phyloP scores from a whole-genome alignment of 1,284 basidiomycete genomes.

The Leccinum angustisporum region DNA sequence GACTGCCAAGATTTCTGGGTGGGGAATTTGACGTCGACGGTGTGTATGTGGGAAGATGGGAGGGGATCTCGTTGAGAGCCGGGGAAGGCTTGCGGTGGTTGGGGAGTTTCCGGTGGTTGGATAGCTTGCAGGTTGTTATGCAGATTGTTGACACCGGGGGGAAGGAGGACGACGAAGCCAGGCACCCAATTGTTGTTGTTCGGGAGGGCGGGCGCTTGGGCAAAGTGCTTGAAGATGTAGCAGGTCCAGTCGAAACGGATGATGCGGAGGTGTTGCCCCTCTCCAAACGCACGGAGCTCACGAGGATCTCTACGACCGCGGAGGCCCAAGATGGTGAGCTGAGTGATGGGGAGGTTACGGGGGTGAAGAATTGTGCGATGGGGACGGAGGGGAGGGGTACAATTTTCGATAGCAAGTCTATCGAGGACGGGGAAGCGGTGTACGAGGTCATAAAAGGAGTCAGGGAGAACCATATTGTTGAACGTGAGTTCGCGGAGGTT shows the following conservation, averaged over 20 bases:
- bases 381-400: constrained; percentile 30
- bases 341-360: constrained; percentile 38
- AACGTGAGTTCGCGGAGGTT: constrained; percentile 37
- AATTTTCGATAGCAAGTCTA: constrained; percentile 37
- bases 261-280: constrained; percentile 34
- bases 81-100: background rate
- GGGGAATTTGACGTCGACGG: constrained; percentile 38
- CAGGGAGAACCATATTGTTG: constrained; percentile 34
- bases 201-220: background rate
- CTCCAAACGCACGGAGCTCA: constrained; percentile 30
- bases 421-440: constrained; percentile 37
- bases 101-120: constrained; percentile 5
- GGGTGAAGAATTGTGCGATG: constrained; percentile 26
- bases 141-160: constrained; percentile 11
- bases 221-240: constrained; percentile 38
- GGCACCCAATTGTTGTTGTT: constrained; percentile 10
- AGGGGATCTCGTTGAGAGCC: constrained; percentile 18
- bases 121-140: constrained; percentile 7
- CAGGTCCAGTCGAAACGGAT: constrained; percentile 41
- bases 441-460: constrained; percentile 34
- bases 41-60: constrained; percentile 35
- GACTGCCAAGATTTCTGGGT: constrained; percentile 34
- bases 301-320: constrained; percentile 24
- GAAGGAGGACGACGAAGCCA: constrained; percentile 14
- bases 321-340: constrained; percentile 35